Conservation (phyloP, 106 monocot species). For the Dioscorea zingiberensis region DNA sequence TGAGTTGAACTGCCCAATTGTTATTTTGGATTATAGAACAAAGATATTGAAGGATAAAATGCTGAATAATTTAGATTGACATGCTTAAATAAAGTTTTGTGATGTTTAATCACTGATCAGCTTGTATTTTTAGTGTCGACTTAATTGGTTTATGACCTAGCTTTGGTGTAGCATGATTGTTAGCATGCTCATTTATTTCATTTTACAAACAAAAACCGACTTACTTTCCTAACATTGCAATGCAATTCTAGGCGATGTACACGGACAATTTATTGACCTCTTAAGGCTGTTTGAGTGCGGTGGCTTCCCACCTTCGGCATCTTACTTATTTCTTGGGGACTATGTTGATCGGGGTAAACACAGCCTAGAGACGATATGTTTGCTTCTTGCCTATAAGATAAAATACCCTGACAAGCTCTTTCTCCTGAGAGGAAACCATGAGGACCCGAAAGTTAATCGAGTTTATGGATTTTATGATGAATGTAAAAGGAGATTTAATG, state of each 20-base stretch:
- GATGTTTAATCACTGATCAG: too few relatives aligned
- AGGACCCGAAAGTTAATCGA: conserved; percentile 73
- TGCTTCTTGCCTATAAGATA: conserved; percentile 71
- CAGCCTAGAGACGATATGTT: conserved; percentile 67
- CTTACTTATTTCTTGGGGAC: conserved; percentile 69
- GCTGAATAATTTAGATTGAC: too few relatives aligned
- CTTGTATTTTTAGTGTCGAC: too few relatives aligned
- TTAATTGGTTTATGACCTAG: too few relatives aligned
- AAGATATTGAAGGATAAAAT: too few relatives aligned
- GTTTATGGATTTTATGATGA: conserved; percentile 81
- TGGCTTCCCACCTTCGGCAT: conserved; percentile 58
- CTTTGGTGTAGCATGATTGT: too few relatives aligned
- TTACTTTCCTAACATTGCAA: neutral
- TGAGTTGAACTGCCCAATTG: too few relatives aligned
- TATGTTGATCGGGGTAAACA: conserved; percentile 76
- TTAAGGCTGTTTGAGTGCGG: conserved; percentile 59
- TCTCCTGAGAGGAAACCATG: conserved; percentile 68
- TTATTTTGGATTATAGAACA: too few relatives aligned
- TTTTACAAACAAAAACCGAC: neutral
- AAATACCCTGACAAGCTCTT: conserved; percentile 65
- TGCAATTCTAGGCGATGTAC: conserved; percentile 48
- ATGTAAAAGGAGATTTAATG: conserved; percentile 69
- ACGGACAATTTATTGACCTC: conserved; percentile 67
- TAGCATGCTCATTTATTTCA: too few relatives aligned
- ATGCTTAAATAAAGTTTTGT: too few relatives aligned